These are phyloP conservation scores for Achaetomiella virescens DNA, from an alignment of 495 filamentous ascomycete genomes.

Conservation along the genomic window DNA sequence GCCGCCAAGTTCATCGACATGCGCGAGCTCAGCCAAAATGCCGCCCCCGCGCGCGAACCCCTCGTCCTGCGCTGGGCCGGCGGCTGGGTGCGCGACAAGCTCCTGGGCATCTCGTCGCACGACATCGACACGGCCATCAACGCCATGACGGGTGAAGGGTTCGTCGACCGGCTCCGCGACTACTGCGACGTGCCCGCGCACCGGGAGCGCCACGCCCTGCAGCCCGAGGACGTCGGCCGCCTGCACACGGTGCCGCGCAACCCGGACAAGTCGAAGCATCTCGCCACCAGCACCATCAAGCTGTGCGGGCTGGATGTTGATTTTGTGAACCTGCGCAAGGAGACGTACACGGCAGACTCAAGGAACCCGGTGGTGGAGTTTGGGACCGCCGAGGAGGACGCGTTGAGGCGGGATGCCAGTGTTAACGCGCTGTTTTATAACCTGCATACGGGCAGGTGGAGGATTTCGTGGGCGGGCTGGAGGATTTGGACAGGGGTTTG, in stretches of 20 bases:
- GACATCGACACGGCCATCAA: slow-evolving; percentile 97
- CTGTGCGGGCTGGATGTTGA: slow-evolving; percentile 88
- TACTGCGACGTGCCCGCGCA: slow-evolving; percentile 45
- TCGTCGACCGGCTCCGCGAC: slow-evolving; percentile 56
- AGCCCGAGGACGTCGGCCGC: slow-evolving; percentile 52
- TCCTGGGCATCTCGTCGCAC: slow-evolving; percentile 71
- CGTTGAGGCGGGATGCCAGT: slow-evolving; percentile 82
- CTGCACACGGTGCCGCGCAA: slow-evolving; percentile 79
- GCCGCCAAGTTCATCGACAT: slow-evolving; percentile 63
- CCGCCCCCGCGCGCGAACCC: slow-evolving; percentile 26
- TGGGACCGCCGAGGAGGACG: slow-evolving; percentile 85
- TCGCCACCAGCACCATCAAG: slow-evolving; percentile 83
- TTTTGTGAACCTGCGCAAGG: slow-evolving; percentile 88
- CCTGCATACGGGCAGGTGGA: slow-evolving; percentile 70
- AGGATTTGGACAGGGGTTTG: slow-evolving; percentile 63
- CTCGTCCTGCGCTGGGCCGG: slow-evolving; percentile 80
- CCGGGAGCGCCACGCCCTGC: slow-evolving; percentile 39
- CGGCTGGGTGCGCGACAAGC: slow-evolving; percentile 98
- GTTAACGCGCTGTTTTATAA: slow-evolving; percentile 98
- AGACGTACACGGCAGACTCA: slow-evolving; percentile 79
- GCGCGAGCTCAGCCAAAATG: slow-evolving; percentile 20
- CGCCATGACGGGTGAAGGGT: slow-evolving; percentile 85
- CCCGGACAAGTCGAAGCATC: slow-evolving; percentile 95
- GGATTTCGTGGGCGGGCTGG: slow-evolving; percentile 75
- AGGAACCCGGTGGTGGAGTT: slow-evolving; percentile 91